Conservation (phyloP, 306 rosid genomes). For the Pyrus pyrifolia region DNA sequence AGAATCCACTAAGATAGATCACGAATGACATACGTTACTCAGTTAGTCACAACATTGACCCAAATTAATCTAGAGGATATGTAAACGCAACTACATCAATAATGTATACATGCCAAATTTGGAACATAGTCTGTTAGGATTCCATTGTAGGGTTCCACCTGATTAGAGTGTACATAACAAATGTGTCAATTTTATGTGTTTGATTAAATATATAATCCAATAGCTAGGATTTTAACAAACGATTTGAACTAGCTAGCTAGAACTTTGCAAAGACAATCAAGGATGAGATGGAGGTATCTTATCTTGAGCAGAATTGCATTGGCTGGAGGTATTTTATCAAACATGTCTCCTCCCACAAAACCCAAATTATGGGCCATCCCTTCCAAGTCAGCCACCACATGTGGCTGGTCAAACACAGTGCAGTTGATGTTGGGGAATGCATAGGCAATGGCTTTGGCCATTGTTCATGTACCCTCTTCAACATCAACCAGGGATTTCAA, state of each 20-base stretch:
- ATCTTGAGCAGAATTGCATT: conserved; percentile 28
- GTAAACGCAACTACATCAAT: not conserved
- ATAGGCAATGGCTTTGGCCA: conserved; percentile 29
- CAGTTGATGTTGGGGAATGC: conserved; percentile 27
- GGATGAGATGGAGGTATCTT: not conserved
- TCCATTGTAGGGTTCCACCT: too few species aligned
- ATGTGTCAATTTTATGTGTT: too few species aligned
- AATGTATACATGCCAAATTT: not conserved
- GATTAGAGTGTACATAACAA: too few species aligned
- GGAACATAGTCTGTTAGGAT: too few species aligned
- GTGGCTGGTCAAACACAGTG: conserved; percentile 30
- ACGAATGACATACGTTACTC: not conserved
- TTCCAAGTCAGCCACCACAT: conserved; percentile 12
- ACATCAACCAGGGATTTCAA: conserved; percentile 39
- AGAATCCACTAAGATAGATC: conserved; percentile 16
- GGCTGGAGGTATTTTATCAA: conserved; percentile 20
- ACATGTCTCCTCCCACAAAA: conserved; percentile 20
- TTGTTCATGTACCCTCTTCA: conserved; percentile 26
- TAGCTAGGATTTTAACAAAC: too few species aligned
- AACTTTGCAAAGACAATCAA: too few species aligned
- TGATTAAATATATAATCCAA: too few species aligned
- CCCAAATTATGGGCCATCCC: conserved; percentile 1
- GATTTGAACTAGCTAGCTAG: too few species aligned
- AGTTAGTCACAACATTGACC: not conserved
- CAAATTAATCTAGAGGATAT: not conserved